Evolutionary conservation across 345 rosid genomes (phyloP).

Genomic region (Clausena lansium): DNA sequence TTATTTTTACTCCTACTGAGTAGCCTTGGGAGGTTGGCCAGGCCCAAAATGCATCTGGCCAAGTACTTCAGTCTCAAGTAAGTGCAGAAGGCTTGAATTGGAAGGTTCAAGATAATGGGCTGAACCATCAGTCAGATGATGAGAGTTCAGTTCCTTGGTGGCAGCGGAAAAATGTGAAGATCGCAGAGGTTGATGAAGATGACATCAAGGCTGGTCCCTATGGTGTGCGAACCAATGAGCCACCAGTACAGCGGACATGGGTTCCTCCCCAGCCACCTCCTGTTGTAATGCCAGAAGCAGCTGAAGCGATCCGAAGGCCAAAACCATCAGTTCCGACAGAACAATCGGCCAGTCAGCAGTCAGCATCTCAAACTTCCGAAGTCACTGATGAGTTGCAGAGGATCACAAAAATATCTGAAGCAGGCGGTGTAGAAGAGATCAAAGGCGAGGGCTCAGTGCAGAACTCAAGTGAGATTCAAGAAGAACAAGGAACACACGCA

Average conservation of each 20-base stretch:
- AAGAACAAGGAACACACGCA: slow-evolving; percentile 43
- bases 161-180: slow-evolving; percentile 67
- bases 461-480: slow-evolving; percentile 53
- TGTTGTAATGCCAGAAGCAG: slow-evolving; percentile 89
- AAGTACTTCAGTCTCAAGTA: slow-evolving; percentile 31
- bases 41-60: slow-evolving; percentile 43
- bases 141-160: slow-evolving; percentile 57
- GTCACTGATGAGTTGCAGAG: slow-evolving; percentile 62
- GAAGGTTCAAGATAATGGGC: slow-evolving; percentile 41
- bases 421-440: slow-evolving; percentile 43
- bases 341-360: slow-evolving; percentile 44
- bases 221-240: slow-evolving; percentile 43
- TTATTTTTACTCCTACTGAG: slow-evolving; percentile 5
- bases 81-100: slow-evolving; percentile 37
- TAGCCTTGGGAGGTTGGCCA: slow-evolving; percentile 84
- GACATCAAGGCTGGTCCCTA: slow-evolving; percentile 31
- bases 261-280: slow-evolving; percentile 98
- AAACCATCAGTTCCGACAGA: slow-evolving; percentile 60
- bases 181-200: slow-evolving; percentile 63
- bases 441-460: slow-evolving; percentile 36
- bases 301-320: slow-evolving; percentile 88
- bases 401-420: slow-evolving; percentile 68
- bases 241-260: slow-evolving; percentile 66
- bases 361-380: slow-evolving; percentile 31
- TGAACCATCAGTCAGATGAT: slow-evolving; percentile 33